These are phyloP conservation scores for Sphagnurus paluster DNA, from an alignment of 1,284 basidiomycete species.

Conservation along the genomic window DNA sequence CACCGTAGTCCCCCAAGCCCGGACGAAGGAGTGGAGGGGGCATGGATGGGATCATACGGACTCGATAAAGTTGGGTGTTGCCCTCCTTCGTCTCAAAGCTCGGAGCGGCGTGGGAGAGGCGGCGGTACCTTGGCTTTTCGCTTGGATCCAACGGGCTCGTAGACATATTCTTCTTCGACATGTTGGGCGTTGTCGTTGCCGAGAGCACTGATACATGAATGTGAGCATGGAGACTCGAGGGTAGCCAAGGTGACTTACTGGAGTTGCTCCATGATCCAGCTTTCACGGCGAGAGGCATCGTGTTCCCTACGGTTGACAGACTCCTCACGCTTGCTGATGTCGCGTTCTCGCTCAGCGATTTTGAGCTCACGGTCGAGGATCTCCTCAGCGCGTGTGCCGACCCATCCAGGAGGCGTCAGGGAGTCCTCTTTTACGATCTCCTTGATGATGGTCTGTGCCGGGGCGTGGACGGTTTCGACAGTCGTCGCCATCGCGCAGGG, in stretches of 20 bases:
- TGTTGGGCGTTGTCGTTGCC: slow-evolving; percentile 63
- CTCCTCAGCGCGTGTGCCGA: slow-evolving; percentile 69
- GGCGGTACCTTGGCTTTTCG: slow-evolving; percentile 87
- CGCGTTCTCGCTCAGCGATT: slow-evolving; percentile 78
- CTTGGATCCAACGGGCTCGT: slow-evolving; percentile 65
- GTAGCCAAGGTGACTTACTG: slow-evolving; percentile 52
- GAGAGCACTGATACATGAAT: slow-evolving; percentile 49
- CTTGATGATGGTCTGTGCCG: slow-evolving; percentile 78
- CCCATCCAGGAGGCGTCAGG: slow-evolving; percentile 73
- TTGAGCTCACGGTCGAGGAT: slow-evolving; percentile 79
- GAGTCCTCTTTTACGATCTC: slow-evolving; percentile 81
- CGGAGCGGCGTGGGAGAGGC: slow-evolving; percentile 77
- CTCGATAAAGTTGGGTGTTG: slow-evolving; percentile 50
- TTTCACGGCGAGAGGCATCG: slow-evolving; percentile 78
- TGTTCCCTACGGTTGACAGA: slow-evolving; percentile 79
- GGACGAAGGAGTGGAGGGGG: slow-evolving; percentile 73
- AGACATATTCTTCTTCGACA: slow-evolving; percentile 78
- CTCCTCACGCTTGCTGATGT: slow-evolving; percentile 81
- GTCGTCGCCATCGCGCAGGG: slow-evolving; percentile 52
- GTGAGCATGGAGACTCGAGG: slow-evolving; percentile 14
- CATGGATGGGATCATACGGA: slow-evolving; percentile 65
- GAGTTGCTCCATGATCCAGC: slow-evolving; percentile 87
- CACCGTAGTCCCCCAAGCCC: slow-evolving; percentile 82
- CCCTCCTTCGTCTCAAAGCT: slow-evolving; percentile 90
- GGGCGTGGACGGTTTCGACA: slow-evolving; percentile 55